Conservation (phyloP, 2,329 filamentous ascomycete species). For the Myriosclerotinia scirpicola region DNA sequence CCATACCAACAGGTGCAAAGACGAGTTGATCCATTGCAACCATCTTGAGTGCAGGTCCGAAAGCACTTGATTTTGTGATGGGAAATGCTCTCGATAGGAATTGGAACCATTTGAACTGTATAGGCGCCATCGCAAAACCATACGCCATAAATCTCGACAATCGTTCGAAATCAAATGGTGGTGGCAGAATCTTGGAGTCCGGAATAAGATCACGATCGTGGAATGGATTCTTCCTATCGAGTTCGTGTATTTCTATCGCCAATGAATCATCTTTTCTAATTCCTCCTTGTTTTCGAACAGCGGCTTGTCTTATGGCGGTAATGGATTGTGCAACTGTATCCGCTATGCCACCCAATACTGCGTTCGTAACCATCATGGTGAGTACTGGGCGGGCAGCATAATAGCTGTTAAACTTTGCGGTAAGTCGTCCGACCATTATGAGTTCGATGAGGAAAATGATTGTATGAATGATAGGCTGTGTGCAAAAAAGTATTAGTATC, state of each 20-base stretch:
- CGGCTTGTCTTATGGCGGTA: conserved; percentile 73
- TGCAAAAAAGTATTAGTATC: conserved; percentile 22
- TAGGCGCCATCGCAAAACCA: conserved; percentile 90
- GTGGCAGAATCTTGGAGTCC: conserved; percentile 62
- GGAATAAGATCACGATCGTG: conserved; percentile 66
- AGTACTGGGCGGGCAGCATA: conserved; percentile 94
- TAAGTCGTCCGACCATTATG: conserved; percentile 77
- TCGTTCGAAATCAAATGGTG: conserved; percentile 93
- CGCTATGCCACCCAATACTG: conserved; percentile 90
- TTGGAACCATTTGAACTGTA: conserved; percentile 95
- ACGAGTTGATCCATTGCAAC: conserved; percentile 90
- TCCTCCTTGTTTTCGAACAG: conserved; percentile 61
- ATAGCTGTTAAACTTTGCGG: conserved; percentile 87
- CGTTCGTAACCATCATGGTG: conserved; percentile 99
- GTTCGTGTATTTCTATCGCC: conserved; percentile 84
- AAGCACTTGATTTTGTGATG: conserved; percentile 72
- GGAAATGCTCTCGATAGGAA: conserved; percentile 83
- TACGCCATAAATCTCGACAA: conserved; percentile 96
- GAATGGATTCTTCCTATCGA: conserved; percentile 76
- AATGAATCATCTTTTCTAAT: conserved; percentile 64
- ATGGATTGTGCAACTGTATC: conserved; percentile 95
- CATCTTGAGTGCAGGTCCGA: conserved; percentile 79
- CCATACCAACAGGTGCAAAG: conserved; percentile 80
- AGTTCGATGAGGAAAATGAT: conserved; percentile 87
- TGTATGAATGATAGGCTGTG: conserved; percentile 81